phyloP scores from a whole-genome alignment of 78 protist species.

The Dictyostelium intermedium region DNA sequence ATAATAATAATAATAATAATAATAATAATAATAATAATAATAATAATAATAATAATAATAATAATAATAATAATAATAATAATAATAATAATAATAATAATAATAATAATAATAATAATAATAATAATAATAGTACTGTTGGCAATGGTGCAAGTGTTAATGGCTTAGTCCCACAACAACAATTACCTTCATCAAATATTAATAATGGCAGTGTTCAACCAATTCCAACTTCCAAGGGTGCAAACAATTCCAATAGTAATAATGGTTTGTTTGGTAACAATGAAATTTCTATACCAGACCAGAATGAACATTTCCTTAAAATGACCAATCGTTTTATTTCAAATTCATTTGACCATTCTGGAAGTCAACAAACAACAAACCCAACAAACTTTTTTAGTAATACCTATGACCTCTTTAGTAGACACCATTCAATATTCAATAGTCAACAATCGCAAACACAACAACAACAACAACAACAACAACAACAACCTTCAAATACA shows the following conservation, averaged over 20 bases:
- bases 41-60: too few relatives aligned
- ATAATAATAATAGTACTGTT: background rate
- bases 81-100: too few relatives aligned
- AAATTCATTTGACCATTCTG: background rate
- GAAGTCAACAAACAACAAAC: background rate
- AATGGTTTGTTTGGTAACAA: background rate
- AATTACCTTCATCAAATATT: background rate
- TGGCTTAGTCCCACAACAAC: background rate
- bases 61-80: too few relatives aligned
- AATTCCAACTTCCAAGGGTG: too few relatives aligned
- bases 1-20: too few relatives aligned
- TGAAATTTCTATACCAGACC: background rate
- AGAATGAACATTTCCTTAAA: background rate
- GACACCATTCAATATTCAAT: conserved; percentile 2
- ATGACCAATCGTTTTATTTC: background rate
- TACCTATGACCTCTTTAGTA: background rate
- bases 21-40: too few relatives aligned
- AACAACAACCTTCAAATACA: background rate
- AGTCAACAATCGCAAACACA: background rate
- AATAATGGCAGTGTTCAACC: background rate
- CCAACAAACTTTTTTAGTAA: background rate
- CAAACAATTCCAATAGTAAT: background rate
- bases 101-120: too few relatives aligned
- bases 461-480: background rate
- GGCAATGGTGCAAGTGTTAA: background rate